Base-by-base conservation (phyloP, 2,329 filamentous ascomycete species). In the Metarhizium sp. region DNA sequence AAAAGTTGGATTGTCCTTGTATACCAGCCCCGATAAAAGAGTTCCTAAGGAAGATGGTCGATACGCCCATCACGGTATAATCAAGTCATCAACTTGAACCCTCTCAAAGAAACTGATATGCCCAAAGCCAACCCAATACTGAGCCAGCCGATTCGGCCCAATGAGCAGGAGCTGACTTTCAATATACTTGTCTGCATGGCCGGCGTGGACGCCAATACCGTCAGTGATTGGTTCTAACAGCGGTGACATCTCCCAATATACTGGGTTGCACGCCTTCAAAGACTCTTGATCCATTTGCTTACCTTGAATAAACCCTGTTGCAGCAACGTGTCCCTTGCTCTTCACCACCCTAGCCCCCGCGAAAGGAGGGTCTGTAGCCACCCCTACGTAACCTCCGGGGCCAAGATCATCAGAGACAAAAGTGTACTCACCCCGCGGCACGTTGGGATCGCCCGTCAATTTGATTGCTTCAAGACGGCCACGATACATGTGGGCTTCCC, bases 371-470 rank as follows among this genome's bases (percentile, higher is more conserved):
- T 91, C 86, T 1, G 80, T 74, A 1, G 85, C 82, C 1, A 83
- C 73, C 0, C 84, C 75, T 1, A 92, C 70, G 25, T 86, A 77
- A 0, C 89, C 90, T 0, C 66, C 71, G 0, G 79, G 75, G 0
- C 88, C 86, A 40, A 97, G 81, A 62, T 96, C 90, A 5, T 90
- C 81, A 0, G 85, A 87, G 3, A 89, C 78, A 67, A 95, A 96
- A 0, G 88, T 90, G 61, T 85, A 83, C 68, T 96, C 87, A 8
- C 92, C 92, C 8, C 92, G 80, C 0, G 92, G 92, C 14, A 97
- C 84, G 61, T 96, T 95, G 0, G 87, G 84, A 64, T 99, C 92
- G 1, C 92, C 92, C 0, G 92, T 97, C 38, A 99, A 74, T 68
- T 97, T 97, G 65, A 96, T 84, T 0, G 88, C 92, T 67, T 92